These are phyloP conservation scores for Daldinia eschscholtzii DNA, from an alignment of 2,329 filamentous ascomycete species.

Conservation along the genomic window DNA sequence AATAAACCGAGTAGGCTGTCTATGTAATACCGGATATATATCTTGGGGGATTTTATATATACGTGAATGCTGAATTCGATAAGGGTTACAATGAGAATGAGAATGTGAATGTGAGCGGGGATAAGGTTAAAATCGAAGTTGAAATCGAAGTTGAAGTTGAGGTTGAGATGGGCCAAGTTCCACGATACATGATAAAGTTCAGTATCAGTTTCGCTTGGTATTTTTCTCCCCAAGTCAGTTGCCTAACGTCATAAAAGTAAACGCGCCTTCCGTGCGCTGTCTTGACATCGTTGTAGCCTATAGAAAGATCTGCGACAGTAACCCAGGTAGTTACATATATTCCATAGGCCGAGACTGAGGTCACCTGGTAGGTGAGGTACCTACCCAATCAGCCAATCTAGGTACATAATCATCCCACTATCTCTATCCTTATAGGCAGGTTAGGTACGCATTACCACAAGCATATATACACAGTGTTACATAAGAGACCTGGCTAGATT, in stretches of 20 bases:
- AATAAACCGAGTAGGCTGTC: neutral
- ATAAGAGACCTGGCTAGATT: neutral
- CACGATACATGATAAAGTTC: neutral
- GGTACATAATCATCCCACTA: neutral
- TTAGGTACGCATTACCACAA: too few species aligned
- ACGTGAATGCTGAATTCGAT: neutral
- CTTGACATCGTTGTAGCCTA: conserved; percentile 6
- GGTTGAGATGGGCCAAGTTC: neutral
- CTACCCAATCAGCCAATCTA: conserved; percentile 10
- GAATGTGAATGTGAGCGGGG: neutral
- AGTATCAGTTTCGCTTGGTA: neutral
- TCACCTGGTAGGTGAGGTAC: conserved; percentile 1
- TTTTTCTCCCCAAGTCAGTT: neutral
- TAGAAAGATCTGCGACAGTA: conserved; percentile 19
- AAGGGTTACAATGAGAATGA: neutral
- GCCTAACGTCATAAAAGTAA: conserved; percentile 22
- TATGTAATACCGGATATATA: neutral
- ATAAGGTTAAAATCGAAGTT: neutral
- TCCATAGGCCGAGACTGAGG: conserved; percentile 3
- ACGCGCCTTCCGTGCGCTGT: conserved; percentile 28
- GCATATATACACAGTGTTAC: neutral
- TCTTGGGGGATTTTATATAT: neutral
- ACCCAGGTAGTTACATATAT: neutral
- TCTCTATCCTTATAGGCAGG: too few species aligned
- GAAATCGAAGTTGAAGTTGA: neutral